Evolutionary conservation across 345 rosid genomes (phyloP).

Genomic region (Trapa bicornis): DNA sequence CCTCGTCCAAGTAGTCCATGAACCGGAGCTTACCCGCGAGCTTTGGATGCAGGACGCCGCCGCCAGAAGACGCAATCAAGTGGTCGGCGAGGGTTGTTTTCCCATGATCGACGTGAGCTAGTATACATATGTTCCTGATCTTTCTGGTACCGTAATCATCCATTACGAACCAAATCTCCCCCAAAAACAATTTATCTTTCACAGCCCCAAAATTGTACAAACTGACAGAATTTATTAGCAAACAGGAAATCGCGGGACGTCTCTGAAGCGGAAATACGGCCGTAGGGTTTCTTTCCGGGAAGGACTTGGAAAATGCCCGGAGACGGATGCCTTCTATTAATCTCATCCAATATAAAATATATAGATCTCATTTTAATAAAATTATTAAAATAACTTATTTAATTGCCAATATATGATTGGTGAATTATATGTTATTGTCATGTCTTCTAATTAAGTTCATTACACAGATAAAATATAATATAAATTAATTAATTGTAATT

Average conservation of each 20-base stretch:
- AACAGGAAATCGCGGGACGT: neutral
- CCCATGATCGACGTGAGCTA: conserved; percentile 97
- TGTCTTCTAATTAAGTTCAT: too few relatives aligned
- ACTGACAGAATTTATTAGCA: neutral
- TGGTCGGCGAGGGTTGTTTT: conserved; percentile 94
- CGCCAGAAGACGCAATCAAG: conserved; percentile 69
- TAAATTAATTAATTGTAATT: too few relatives aligned
- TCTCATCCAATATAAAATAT: too few relatives aligned
- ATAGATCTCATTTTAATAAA: too few relatives aligned
- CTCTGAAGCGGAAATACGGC: neutral
- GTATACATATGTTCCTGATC: conserved; percentile 63
- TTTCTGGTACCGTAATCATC: conserved; percentile 36
- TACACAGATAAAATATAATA: too few relatives aligned
- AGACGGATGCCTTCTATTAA: neutral
- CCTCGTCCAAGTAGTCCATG: conserved; percentile 93
- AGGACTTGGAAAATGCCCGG: neutral
- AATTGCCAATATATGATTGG: too few relatives aligned
- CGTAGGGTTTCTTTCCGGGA: conserved; percentile 1
- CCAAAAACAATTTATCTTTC: neutral
- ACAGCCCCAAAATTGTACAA: neutral
- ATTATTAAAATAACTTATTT: too few relatives aligned
- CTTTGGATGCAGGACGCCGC: conserved; percentile 68
- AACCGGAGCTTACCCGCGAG: conserved; percentile 73
- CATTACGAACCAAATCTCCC: conserved; percentile 12
- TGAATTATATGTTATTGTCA: too few relatives aligned